Base-by-base conservation (phyloP, 441 rosid species). In the Syzygium syzygioides region DNA sequence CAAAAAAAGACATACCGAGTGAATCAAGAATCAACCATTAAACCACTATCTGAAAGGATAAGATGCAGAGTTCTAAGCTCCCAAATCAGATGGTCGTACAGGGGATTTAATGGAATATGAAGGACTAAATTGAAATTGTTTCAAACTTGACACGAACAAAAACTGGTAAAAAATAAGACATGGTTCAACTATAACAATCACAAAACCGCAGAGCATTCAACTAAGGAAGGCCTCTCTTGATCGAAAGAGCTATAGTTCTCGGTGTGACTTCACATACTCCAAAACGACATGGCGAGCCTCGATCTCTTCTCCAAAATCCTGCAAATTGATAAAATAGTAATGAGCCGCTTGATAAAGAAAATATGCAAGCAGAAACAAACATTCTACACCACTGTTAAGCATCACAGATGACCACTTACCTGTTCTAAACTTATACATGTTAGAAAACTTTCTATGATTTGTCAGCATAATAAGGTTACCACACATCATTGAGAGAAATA, bases 231-330 rank as follows among this genome's bases (percentile, higher is more conserved):
- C 48, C 64, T 26, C 66, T 30, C 62, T 30, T 59, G 68, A 53
- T 28, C 30, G 11, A 56, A 85, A 45, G n/a, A 37, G 52, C 83
- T 23, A 23, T 76, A 41, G 10, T 76, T 41, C 86, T 92, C 84
- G 92, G 48, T 92, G 89, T 79, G 94, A 90, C 90, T 94, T 92
- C 85, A 94, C 88, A 66, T 93, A 92, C 89, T 93, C 92, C 54
- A 90, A 93, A 50, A 94, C 93, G 25, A 93, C 91, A 30, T 92
- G 89, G 26, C 91, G 93, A 26, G 94, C 93, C 54, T 93, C 95
- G 4, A 92, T 93, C 87, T 93, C 94, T 93, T 94, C 96, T 1
- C 96, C 96, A 3, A 90, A 93, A 88, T 94, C 96, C 96, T 94
- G 93, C 76, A 87, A 88, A 68, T 28, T 28, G 37, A 76, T 4